Evolutionary conservation across 2,329 filamentous ascomycete species (phyloP), one percentile per base, ranked within the genome.

Genomic region (Pseudogymnoascus sp.): DNA sequence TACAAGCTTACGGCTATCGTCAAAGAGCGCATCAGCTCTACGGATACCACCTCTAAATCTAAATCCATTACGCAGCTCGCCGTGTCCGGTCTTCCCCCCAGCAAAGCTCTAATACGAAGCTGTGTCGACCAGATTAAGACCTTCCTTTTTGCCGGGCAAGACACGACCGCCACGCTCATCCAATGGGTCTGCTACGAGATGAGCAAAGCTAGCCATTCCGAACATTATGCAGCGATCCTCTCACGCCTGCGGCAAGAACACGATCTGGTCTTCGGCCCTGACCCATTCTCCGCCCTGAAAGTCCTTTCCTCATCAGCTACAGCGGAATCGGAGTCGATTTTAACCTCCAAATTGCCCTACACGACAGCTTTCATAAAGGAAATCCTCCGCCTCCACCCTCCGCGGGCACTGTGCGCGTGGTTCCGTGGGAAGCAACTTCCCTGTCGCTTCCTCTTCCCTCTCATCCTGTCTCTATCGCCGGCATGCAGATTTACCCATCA

Each of bases 301-400:
- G 39, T 19, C n/a, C 39, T 21, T 43, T 43, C 16, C 16, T 43
- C 39, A 3, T 19, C 16, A 11, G 39, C 39, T 11, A 43, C 61
- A 8, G 65, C 36, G 10, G 63, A 62, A 2, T 48, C 60, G 2
- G n/a, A 62, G 1, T 62, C 64, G 45, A 19, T 71, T 13, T 63
- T 70, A 19, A 62, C 67, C 8, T 69, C 70, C 43, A 23, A 63
- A 36, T 45, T 72, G 5, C 65, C 67, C 5, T 70, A 68, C 54
- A 68, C 69, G 1, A 64, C n/a, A 8, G 68, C 67, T 4, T 67
- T 70, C 2, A 63, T 71, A 39, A 71, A 71, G 51, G 70, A 71
- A 63, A 65, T 64, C 1, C 65, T 71, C 11, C 64, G 70, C 2
- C 61, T 70, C 0, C 69, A 67, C 48, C 70, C 69, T 14, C 64